phyloP scores from a whole-genome alignment of 2,329 filamentous ascomycete species.

The Xylaria sp. region DNA sequence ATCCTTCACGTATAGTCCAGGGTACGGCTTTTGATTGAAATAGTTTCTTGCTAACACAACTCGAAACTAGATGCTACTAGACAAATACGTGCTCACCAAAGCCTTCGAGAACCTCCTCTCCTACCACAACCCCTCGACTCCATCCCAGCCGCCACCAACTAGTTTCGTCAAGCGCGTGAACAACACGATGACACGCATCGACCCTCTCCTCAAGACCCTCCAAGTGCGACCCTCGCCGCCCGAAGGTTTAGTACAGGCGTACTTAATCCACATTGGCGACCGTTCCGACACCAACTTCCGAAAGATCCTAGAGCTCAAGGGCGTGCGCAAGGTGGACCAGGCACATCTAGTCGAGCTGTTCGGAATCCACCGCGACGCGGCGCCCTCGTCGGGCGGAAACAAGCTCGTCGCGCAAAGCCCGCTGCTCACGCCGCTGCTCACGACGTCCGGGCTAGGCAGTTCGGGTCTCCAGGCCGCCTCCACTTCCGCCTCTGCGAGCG shows the following conservation, averaged over 20 bases:
- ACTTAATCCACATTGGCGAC: constrained; percentile 96
- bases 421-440: constrained; percentile 74
- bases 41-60: not conserved
- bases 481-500: no score
- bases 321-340: constrained; percentile 86
- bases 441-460: constrained; percentile 53
- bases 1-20: not conserved
- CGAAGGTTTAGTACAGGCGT: constrained; percentile 94
- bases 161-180: constrained; percentile 89
- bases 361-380: constrained; percentile 75
- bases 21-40: not conserved
- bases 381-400: constrained; percentile 69
- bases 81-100: constrained; percentile 90
- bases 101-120: constrained; percentile 77
- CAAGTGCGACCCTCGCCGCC: constrained; percentile 92
- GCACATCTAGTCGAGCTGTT: constrained; percentile 87
- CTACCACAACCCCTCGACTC: constrained; percentile 62
- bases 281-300: constrained; percentile 93
- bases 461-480: constrained; percentile 49
- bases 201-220: constrained; percentile 93
- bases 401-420: constrained; percentile 76
- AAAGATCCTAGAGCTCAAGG: constrained; percentile 96
- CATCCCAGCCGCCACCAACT: constrained; percentile 56
- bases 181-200: constrained; percentile 84
- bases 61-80: constrained; percentile 81